Base-by-base conservation (phyloP, 1,139 yeast genomes). In the Kazachstania sp. region DNA sequence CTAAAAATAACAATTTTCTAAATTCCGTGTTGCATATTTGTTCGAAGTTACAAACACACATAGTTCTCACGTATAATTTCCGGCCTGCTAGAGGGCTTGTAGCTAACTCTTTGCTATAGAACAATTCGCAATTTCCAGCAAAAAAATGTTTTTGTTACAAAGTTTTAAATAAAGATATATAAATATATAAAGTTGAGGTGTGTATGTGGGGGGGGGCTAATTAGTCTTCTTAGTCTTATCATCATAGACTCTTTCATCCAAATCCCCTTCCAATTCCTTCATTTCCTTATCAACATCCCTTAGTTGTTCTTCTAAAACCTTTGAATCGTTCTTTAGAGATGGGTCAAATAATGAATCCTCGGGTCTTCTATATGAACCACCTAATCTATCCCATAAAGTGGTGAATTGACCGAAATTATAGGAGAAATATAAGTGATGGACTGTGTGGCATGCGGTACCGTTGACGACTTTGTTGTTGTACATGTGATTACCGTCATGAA, bases 381-480 rank as follows among this genome's bases (percentile, higher is more conserved):
- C 97, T 48, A 92, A 71, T 69, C 98, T 82, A 66, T 92, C 98
- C 97, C 97, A 92, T 56, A 92, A 73, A 6, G 98, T 92, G 45
- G 97, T 90, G 72, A 92, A 92, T 71, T 92, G 98, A 35, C 98
- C 98, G 63, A 90, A 92, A 72, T 92, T 92, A 72, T 92, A 92
- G 74, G 90, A 90, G 77, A 92, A 92, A 70, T 92, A 92, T 61
- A 92, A 72, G 65, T 92, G 98, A 69, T 92, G 98, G 45, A 92
- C 81, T 4, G 98, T 90, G 70, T 92, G 98, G 70, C 97, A 90
- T 4, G 98, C 98, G 29, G 97, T 90, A 58, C 98, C 98, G 67
- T 92, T 92, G 54, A 92, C 85, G 50, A 87, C 78, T 7, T 97
- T 96, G 66, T 88, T 95, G 66, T 86, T 85, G 43, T 96, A 84